Evolutionary conservation across 306 rosid genomes (phyloP).

Genomic region (Sicyos edulis): DNA sequence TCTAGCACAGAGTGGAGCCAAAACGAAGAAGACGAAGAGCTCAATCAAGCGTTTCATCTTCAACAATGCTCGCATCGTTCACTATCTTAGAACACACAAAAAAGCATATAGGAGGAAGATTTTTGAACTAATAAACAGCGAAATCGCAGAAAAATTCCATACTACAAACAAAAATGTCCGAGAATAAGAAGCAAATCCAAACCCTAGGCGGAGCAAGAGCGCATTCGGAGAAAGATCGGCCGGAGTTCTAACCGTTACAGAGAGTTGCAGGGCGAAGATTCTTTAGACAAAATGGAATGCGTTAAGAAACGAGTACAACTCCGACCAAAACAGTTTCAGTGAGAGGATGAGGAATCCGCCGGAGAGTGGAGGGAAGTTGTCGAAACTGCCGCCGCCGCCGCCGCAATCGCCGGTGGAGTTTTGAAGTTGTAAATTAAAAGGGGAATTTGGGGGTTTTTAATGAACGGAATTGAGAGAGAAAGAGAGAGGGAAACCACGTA

Average conservation of each 20-base stretch:
- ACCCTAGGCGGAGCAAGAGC: not conserved
- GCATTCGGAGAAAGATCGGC: not conserved
- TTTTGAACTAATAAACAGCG: not conserved
- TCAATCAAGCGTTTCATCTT: constrained; percentile 10
- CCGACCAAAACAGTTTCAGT: not conserved
- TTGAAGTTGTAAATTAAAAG: not conserved
- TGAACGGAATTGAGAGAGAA: not conserved
- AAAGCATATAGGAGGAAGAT: not conserved
- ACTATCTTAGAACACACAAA: not conserved
- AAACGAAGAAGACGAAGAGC: constrained; percentile 10
- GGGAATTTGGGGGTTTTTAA: constrained; percentile 1
- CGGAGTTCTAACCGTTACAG: constrained; percentile 8
- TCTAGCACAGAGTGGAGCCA: constrained; percentile 16
- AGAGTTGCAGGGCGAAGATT: not conserved
- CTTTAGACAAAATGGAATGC: not conserved
- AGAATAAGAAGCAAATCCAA: not conserved
- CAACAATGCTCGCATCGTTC: not conserved
- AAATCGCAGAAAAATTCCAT: not conserved
- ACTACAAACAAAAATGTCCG: not conserved
- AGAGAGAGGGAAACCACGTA: constrained; percentile 15
- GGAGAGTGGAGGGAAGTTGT: not conserved
- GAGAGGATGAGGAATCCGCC: not conserved
- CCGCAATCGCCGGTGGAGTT: not conserved
- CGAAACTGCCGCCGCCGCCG: not conserved
- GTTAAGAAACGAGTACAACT: not conserved